Conservation (phyloP, 345 rosid species). For the Aquilaria sinensis region DNA sequence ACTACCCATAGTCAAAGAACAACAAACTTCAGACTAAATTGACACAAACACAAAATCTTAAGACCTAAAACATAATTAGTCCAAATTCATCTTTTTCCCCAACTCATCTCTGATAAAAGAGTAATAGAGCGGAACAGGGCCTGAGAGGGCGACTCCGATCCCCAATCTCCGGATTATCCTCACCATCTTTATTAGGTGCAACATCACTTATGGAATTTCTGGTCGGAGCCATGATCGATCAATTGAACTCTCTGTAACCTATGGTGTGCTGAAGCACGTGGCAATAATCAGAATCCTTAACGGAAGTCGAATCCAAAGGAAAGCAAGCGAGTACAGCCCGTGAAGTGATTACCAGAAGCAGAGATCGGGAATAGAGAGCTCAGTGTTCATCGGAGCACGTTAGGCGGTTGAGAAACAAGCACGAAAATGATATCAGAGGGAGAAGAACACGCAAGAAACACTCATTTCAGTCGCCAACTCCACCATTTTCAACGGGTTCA, state of each 20-base stretch:
- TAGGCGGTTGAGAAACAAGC: constrained; percentile 6
- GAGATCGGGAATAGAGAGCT: constrained; percentile 6
- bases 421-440: not conserved
- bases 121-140: too few relatives aligned
- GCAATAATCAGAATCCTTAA: constrained; percentile 6
- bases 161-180: constrained; percentile 8
- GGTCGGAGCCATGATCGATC: constrained; percentile 63
- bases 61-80: too few relatives aligned
- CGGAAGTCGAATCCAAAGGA: constrained; percentile 1
- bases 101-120: too few relatives aligned
- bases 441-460: constrained; percentile 9
- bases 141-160: too few relatives aligned
- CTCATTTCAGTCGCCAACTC: constrained; percentile 11
- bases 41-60: too few relatives aligned
- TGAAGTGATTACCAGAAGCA: not conserved
- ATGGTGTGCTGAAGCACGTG: constrained; percentile 5
- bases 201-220: constrained; percentile 48
- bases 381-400: not conserved
- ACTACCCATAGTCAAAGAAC: too few relatives aligned
- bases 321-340: not conserved
- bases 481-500: constrained; percentile 12
- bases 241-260: constrained; percentile 26
- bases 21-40: too few relatives aligned
- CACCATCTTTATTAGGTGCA: constrained; percentile 44
- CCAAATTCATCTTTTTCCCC: too few relatives aligned